Conservation (phyloP, 345 rosid species). For the Brassica cretica region DNA sequence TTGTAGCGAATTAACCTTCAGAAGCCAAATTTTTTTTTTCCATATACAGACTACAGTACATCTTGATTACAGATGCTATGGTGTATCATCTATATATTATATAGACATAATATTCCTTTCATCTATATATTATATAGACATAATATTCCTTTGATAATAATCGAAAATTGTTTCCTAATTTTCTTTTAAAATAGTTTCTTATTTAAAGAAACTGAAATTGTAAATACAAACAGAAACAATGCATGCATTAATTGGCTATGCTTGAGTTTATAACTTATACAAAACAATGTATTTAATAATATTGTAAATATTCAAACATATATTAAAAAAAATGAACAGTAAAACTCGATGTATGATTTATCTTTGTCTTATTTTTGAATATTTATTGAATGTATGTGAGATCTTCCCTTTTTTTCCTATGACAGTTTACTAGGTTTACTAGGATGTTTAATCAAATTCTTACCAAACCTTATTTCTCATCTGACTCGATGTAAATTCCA, state of each 20-base stretch:
- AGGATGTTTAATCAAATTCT: conserved; percentile 21
- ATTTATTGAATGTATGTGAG: not conserved
- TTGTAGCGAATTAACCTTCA: conserved; percentile 27
- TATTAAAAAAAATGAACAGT: not conserved
- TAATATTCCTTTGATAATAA: not conserved
- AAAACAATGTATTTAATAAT: not conserved
- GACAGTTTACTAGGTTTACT: conserved; percentile 31
- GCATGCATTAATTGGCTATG: conserved; percentile 5
- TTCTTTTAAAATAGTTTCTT: not conserved
- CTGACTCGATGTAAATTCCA: not conserved
- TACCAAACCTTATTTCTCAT: conserved; percentile 1
- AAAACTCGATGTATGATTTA: conserved; percentile 6
- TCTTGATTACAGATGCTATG: conserved; percentile 14
- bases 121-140: not conserved
- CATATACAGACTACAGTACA: not conserved
- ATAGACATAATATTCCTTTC: not conserved
- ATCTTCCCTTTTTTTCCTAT: conserved; percentile 6
- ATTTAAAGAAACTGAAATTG: not conserved
- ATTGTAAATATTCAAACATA: not conserved
- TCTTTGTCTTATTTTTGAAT: conserved; percentile 22
- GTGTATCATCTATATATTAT: not conserved
- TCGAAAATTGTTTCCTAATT: not conserved
- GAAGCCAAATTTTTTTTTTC: conserved; percentile 24
- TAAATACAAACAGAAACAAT: not conserved
- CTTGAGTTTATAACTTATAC: not conserved